phyloP scores from a whole-genome alignment of 2,329 filamentous ascomycete genomes.

The Botrytis sinoallii region DNA sequence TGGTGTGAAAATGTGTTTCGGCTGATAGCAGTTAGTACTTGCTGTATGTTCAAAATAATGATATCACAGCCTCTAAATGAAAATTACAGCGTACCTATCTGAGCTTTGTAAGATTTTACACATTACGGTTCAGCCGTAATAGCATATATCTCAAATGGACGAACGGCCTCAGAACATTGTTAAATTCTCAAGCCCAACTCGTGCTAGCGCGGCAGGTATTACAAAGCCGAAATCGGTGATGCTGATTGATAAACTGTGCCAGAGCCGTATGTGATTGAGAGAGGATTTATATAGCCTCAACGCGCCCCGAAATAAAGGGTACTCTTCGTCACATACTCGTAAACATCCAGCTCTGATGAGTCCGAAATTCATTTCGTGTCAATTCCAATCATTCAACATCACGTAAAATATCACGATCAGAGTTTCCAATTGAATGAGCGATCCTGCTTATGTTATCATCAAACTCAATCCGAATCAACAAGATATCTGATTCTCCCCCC shows the following conservation, averaged over 20 bases:
- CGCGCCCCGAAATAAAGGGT: not conserved
- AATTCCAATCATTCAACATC: not conserved
- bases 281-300: not conserved
- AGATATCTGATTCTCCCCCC: not conserved
- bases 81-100: not conserved
- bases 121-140: not conserved
- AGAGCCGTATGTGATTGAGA: not conserved
- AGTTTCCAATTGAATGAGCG: not conserved
- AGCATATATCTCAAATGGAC: not conserved
- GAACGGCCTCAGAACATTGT: not conserved
- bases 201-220: not conserved
- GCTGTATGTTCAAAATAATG: not conserved
- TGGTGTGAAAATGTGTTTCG: too few relatives aligned
- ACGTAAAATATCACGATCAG: not conserved
- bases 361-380: not conserved
- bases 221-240: not conserved
- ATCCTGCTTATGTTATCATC: too few relatives aligned
- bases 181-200: not conserved
- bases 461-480: not conserved
- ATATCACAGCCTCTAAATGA: not conserved
- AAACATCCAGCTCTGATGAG: not conserved
- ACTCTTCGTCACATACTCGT: not conserved
- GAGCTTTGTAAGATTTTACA: not conserved
- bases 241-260: not conserved
- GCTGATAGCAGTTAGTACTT: too few relatives aligned